A percentile compares a stretch with the other conserved stretches of the same genome.
phyloP scores from a whole-genome alignment of 805 yeast species.

The Schwanniomyces pseudopolymorphus region DNA sequence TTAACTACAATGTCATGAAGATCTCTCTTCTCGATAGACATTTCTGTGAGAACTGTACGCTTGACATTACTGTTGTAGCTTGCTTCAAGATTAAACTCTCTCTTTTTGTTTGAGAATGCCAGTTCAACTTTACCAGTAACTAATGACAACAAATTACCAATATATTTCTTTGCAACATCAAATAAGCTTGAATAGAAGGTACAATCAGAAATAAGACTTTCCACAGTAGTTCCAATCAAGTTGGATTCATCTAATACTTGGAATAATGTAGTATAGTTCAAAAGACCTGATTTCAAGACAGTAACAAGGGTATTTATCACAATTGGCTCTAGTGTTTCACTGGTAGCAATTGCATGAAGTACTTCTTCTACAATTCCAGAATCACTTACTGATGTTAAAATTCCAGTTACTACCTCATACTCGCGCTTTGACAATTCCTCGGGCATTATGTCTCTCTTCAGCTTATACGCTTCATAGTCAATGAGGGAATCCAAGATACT shows the following conservation, averaged over 20 bases:
- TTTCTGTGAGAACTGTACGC: background rate
- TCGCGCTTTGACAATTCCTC: constrained; percentile 34
- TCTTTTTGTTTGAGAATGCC: background rate
- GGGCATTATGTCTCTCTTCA: constrained; percentile 29
- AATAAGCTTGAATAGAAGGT: constrained; percentile 34
- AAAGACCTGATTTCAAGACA: constrained; percentile 30
- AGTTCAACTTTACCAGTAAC: constrained; percentile 15
- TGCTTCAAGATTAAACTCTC: background rate
- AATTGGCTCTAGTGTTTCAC: constrained; percentile 20
- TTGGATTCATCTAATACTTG: constrained; percentile 36
- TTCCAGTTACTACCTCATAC: constrained; percentile 38
- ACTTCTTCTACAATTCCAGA: constrained; percentile 36
- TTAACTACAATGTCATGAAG: constrained; percentile 29
- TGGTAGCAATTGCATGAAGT: constrained; percentile 31
- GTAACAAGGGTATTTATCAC: constrained; percentile 22
- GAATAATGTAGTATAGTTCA: constrained; percentile 32
- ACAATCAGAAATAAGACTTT: constrained; percentile 40
- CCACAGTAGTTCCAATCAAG: constrained; percentile 31
- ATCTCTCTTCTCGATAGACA: constrained; percentile 16
- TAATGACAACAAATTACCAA: constrained; percentile 22
- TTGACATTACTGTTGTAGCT: background rate
- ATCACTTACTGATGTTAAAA: constrained; percentile 35
- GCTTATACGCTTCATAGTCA: constrained; percentile 15
- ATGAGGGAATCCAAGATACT: constrained; percentile 24
- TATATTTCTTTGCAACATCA: constrained; percentile 27